phyloP scores from a whole-genome alignment of 2,329 filamentous ascomycete genomes.

The Pseudogymnoascus sp. region DNA sequence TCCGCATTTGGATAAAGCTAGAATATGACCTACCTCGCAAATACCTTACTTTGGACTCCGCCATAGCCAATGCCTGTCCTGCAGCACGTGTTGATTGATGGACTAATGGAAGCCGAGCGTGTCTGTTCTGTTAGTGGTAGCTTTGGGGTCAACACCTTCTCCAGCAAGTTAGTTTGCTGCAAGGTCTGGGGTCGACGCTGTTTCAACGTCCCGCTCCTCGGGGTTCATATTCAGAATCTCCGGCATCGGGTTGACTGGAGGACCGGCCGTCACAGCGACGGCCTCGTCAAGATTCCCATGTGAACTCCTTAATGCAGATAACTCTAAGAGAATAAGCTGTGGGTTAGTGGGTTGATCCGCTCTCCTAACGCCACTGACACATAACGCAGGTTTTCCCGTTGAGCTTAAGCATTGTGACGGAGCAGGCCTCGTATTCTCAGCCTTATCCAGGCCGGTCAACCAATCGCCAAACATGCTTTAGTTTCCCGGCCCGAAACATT shows the following conservation, averaged over 20 bases:
- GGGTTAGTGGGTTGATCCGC: neutral
- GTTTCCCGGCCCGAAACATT: neutral
- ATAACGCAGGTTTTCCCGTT: neutral
- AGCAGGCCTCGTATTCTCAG: neutral
- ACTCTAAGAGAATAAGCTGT: neutral
- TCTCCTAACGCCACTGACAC: neutral
- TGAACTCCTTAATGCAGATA: neutral
- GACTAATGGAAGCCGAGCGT: neutral
- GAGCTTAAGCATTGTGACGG: neutral
- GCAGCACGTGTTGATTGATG: constrained; percentile 1
- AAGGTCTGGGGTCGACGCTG: neutral
- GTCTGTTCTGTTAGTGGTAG: neutral
- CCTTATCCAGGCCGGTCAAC: neutral
- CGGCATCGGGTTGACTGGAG: neutral
- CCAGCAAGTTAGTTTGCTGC: constrained; percentile 4
- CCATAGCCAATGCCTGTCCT: neutral
- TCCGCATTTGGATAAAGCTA: neutral
- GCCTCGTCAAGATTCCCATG: neutral
- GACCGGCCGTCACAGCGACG: neutral
- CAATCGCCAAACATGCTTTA: neutral
- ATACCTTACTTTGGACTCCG: neutral
- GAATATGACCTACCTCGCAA: neutral
- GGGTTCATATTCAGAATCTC: neutral
- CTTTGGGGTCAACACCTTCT: neutral
- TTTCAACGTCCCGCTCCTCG: neutral